Evolutionary conservation across 768 basidiomycete genomes (phyloP).

Genomic region (Leccinum variicolor): DNA sequence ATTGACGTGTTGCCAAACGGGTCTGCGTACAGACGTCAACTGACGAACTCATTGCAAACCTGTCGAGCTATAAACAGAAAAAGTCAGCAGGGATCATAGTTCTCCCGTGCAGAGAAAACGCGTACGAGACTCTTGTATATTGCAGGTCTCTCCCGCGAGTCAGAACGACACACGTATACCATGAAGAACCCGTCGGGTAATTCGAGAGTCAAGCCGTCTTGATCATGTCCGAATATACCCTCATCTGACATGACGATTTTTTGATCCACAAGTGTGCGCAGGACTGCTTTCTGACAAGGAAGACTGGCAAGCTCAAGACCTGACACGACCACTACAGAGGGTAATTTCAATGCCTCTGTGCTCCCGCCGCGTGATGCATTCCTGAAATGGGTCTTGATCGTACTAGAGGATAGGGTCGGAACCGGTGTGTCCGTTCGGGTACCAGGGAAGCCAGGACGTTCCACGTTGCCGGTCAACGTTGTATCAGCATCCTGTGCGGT

Average conservation of each 20-base stretch:
- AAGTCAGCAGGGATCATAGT: not conserved
- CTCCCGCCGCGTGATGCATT: conserved; percentile 16
- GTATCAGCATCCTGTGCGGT: conserved; percentile 13
- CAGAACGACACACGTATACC: conserved; percentile 68
- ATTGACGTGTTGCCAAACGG: conserved; percentile 32
- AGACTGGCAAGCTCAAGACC: conserved; percentile 62
- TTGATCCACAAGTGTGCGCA: conserved; percentile 48
- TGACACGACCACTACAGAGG: conserved; percentile 63
- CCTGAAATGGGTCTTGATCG: conserved; percentile 6
- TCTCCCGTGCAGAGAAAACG: not conserved
- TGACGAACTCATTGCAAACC: conserved; percentile 73
- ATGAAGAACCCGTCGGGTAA: conserved; percentile 65
- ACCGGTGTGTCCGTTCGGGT: conserved; percentile 17
- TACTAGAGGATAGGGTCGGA: conserved; percentile 12
- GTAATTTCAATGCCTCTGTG: conserved; percentile 33
- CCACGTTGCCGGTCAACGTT: not conserved
- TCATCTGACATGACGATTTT: conserved; percentile 42
- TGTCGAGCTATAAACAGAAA: conserved; percentile 54
- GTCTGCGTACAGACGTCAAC: conserved; percentile 46
- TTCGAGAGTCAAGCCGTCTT: conserved; percentile 30
- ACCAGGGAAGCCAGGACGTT: conserved; percentile 10
- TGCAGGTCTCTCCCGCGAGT: conserved; percentile 60
- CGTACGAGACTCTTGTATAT: conserved; percentile 66
- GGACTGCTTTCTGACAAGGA: conserved; percentile 55
- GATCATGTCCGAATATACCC: conserved; percentile 16